These are phyloP conservation scores for Ploettnerulaceae sp. DNA, from an alignment of 2,329 filamentous ascomycete species.

Conservation along the genomic window DNA sequence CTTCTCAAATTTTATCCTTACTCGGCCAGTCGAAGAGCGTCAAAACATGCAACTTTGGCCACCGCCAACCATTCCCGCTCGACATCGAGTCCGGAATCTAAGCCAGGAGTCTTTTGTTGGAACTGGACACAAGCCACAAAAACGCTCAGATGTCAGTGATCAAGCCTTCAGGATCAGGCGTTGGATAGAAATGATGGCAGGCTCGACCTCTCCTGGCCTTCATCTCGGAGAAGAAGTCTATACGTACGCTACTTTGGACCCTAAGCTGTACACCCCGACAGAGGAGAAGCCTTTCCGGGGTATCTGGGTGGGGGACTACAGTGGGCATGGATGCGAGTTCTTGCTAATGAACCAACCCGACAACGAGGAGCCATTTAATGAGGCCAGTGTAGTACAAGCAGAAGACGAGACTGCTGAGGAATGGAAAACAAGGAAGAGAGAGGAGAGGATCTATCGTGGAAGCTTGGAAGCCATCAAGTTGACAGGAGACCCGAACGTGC, in stretches of 20 bases:
- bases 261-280: conserved; percentile 74
- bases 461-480: conserved; percentile 81
- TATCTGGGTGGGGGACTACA: conserved; percentile 81
- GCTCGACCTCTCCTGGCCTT: conserved; percentile 36
- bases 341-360: conserved; percentile 74
- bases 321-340: conserved; percentile 84
- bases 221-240: conserved; percentile 51
- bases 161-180: conserved; percentile 68
- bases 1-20: conserved; percentile 64
- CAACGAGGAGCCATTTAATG: conserved; percentile 37
- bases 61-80: conserved; percentile 62
- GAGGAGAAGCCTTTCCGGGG: conserved; percentile 76
- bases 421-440: conserved; percentile 42
- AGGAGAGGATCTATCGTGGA: conserved; percentile 54
- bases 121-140: conserved; percentile 43
- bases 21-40: conserved; percentile 44
- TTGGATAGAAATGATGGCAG: conserved; percentile 65
- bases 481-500: conserved; percentile 87
- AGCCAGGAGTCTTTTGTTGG: conserved; percentile 40
- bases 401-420: conserved; percentile 42
- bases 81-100: conserved; percentile 42
- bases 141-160: conserved; percentile 58
- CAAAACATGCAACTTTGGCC: conserved; percentile 63
- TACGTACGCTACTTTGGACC: conserved; percentile 68
- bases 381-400: conserved; percentile 38